Evolutionary conservation across 2,329 filamentous ascomycete species (phyloP).

Genomic region (Diplodia mutila): DNA sequence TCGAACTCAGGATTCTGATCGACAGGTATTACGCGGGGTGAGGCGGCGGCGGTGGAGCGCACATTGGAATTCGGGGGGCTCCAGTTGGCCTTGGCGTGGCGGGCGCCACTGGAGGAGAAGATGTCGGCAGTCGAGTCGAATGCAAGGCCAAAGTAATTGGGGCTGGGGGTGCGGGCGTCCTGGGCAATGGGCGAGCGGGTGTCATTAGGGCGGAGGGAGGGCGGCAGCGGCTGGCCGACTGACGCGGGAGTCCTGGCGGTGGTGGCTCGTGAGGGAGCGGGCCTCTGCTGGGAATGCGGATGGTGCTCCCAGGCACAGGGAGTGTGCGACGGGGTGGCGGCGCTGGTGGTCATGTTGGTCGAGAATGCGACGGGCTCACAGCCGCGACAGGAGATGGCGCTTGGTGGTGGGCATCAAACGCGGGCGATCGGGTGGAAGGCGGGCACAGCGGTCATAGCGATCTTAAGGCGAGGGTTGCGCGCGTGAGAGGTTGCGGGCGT

Average conservation of each 20-base stretch:
- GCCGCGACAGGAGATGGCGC: not conserved
- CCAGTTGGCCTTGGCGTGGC: constrained; percentile 72
- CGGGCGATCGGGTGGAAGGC: not conserved
- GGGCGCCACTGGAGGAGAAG: constrained; percentile 62
- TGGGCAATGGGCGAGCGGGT: constrained; percentile 39
- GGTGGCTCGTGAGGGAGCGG: constrained; percentile 36
- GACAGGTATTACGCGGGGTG: constrained; percentile 70
- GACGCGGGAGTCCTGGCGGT: constrained; percentile 33
- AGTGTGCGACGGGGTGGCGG: constrained; percentile 25
- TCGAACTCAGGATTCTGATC: constrained; percentile 83
- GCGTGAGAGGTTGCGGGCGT: constrained; percentile 20
- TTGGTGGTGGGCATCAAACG: constrained; percentile 17
- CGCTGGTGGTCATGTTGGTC: constrained; percentile 18
- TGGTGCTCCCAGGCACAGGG: constrained; percentile 23
- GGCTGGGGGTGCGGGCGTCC: constrained; percentile 58
- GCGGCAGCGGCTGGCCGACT: constrained; percentile 32
- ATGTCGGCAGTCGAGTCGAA: constrained; percentile 65
- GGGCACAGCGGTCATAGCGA: constrained; percentile 16
- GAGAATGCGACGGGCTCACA: constrained; percentile 11
- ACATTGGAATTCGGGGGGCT: constrained; percentile 72
- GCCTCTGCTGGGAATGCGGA: constrained; percentile 29
- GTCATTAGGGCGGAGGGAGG: constrained; percentile 35
- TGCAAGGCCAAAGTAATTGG: constrained; percentile 84
- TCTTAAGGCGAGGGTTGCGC: constrained; percentile 16
- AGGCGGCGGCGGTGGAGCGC: constrained; percentile 68